Conservation (phyloP, 2,329 filamentous ascomycete genomes). For the Hymenoscyphus fructigenus region DNA sequence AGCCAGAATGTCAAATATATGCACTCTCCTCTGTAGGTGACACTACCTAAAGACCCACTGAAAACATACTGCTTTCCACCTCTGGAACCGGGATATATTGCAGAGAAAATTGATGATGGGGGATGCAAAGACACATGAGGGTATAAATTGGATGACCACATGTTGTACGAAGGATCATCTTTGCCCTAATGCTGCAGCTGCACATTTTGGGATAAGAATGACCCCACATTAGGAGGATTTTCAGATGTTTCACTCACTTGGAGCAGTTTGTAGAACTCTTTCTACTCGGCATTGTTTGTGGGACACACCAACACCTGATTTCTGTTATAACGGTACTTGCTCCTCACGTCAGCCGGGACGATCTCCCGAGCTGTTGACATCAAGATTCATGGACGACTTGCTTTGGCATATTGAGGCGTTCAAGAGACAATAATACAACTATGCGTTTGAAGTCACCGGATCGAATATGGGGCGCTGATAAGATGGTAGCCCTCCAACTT, state of each 20-base stretch:
- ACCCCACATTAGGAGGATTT: neutral
- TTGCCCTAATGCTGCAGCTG: neutral
- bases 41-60: neutral
- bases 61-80: too few species aligned
- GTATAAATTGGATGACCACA: conserved; percentile 2
- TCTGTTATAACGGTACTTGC: neutral
- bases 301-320: neutral
- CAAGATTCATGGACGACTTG: neutral
- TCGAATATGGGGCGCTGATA: neutral
- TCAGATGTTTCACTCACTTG: neutral
- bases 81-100: neutral
- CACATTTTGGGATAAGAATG: neutral
- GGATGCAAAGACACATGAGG: neutral
- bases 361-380: neutral
- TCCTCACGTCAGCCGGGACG: conserved; percentile 4
- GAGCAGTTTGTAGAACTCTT: neutral
- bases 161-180: conserved; percentile 1
- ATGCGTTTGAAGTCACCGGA: neutral
- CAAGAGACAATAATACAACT: neutral
- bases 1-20: neutral
- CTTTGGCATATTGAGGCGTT: neutral
- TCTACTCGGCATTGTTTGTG: conserved; percentile 1
- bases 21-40: neutral
- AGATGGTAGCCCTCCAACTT: neutral
- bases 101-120: neutral